Conservation (phyloP, 495 filamentous ascomycete species). For the Xylaria curta region DNA sequence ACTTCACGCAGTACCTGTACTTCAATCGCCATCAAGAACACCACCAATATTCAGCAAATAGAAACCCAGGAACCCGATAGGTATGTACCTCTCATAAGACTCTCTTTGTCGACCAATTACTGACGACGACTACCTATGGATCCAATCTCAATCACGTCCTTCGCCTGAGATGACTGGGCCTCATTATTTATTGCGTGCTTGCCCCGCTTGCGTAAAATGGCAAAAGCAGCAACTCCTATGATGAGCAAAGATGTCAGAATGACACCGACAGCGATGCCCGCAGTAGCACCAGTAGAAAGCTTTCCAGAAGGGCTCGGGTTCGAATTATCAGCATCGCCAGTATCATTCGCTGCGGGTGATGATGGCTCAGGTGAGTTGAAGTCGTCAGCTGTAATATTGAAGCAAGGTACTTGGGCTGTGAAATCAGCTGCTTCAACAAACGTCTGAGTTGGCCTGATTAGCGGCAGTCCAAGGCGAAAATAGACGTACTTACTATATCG, state of each 20-base stretch:
- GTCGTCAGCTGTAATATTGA: slow-evolving; percentile 54
- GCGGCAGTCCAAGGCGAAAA: neutral
- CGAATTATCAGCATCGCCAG: slow-evolving; percentile 8
- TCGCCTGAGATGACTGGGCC: neutral
- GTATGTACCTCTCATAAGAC: neutral
- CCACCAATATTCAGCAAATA: too few relatives aligned
- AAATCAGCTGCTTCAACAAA: slow-evolving; percentile 52
- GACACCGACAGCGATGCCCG: slow-evolving; percentile 12
- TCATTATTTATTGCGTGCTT: slow-evolving; percentile 26
- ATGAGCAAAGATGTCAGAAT: slow-evolving; percentile 42
- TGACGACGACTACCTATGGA: slow-evolving; percentile 33
- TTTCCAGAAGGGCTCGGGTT: slow-evolving; percentile 25
- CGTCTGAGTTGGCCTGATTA: slow-evolving; percentile 33
- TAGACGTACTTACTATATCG: slow-evolving; percentile 46
- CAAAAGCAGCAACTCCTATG: slow-evolving; percentile 34
- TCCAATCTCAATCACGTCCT: slow-evolving; percentile 31
- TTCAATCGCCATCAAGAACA: too few relatives aligned
- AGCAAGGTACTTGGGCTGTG: slow-evolving; percentile 51
- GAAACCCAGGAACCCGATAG: neutral
- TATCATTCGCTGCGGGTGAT: slow-evolving; percentile 24
- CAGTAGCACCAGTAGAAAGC: slow-evolving; percentile 44
- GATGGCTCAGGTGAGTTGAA: slow-evolving; percentile 38
- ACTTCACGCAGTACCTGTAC: too few relatives aligned
- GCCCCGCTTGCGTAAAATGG: slow-evolving; percentile 33
- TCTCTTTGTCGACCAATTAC: neutral